These are phyloP conservation scores for Monilinia vaccinii-corymbosi DNA, from an alignment of 2,329 filamentous ascomycete species.

Conservation along the genomic window DNA sequence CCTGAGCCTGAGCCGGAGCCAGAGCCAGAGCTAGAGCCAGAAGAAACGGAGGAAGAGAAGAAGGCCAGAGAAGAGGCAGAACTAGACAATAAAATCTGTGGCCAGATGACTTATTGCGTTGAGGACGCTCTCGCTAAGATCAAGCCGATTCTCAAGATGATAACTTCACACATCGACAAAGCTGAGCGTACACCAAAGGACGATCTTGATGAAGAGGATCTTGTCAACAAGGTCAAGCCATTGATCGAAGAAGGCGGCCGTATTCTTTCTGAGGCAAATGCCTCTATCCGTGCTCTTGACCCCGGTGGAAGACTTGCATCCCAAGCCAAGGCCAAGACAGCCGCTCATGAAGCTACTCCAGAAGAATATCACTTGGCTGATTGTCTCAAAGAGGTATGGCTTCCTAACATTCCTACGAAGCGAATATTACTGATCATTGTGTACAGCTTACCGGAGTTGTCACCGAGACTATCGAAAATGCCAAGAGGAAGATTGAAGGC, in stretches of 20 bases:
- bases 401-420: not conserved
- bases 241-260: constrained; percentile 78
- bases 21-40: constrained; percentile 27
- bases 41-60: constrained; percentile 51
- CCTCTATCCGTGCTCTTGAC: constrained; percentile 77
- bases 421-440: constrained; percentile 24
- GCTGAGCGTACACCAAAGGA: constrained; percentile 76
- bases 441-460: constrained; percentile 62
- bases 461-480: constrained; percentile 73
- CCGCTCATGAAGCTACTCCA: constrained; percentile 64
- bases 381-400: constrained; percentile 62
- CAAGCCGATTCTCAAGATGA: constrained; percentile 77
- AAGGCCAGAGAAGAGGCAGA: constrained; percentile 47
- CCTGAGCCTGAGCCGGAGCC: constrained; percentile 20
- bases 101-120: constrained; percentile 64
- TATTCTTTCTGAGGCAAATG: constrained; percentile 80
- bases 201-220: constrained; percentile 80
- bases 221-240: constrained; percentile 79
- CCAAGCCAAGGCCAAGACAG: constrained; percentile 74
- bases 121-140: constrained; percentile 75
- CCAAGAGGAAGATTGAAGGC: constrained; percentile 79
- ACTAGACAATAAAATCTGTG: constrained; percentile 67
- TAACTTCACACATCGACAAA: constrained; percentile 71
- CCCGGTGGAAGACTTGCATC: constrained; percentile 79
- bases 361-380: constrained; percentile 83